Evolutionary conservation across 2,329 filamentous ascomycete genomes (phyloP).

Genomic region (Cordyceps sp.): DNA sequence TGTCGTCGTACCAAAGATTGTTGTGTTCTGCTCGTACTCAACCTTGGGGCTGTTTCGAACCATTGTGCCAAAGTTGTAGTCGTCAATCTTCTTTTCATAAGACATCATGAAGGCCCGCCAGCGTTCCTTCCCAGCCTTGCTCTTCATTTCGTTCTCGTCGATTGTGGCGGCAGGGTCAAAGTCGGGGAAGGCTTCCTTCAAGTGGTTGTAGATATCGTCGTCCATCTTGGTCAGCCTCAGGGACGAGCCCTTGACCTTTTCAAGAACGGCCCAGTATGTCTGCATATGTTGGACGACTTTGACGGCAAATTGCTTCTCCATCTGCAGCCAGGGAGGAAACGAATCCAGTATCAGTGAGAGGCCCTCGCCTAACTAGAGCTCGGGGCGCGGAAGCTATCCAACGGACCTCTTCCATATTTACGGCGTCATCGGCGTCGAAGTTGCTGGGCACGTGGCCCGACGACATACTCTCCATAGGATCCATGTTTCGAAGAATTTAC

Average conservation of each 20-base stretch:
- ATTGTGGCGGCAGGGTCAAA: constrained; percentile 71
- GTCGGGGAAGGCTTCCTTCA: constrained; percentile 78
- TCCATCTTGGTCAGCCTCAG: constrained; percentile 87
- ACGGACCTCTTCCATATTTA: constrained; percentile 39
- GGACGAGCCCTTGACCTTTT: constrained; percentile 75
- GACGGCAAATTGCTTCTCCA: constrained; percentile 98
- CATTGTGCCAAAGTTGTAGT: constrained; percentile 97
- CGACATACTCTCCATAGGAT: constrained; percentile 22
- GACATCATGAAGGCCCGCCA: constrained; percentile 90
- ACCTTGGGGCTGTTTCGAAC: constrained; percentile 58
- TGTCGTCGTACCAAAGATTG: constrained; percentile 70
- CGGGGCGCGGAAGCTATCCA: too few species aligned
- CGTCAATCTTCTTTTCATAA: constrained; percentile 90
- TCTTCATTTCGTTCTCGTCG: constrained; percentile 94
- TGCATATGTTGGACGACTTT: constrained; percentile 95
- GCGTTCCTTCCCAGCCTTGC: constrained; percentile 79
- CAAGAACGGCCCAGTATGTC: constrained; percentile 93
- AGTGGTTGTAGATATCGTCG: constrained; percentile 84
- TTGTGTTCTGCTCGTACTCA: constrained; percentile 78
- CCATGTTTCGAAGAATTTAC: constrained; percentile 16
- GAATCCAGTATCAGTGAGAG: too few species aligned
- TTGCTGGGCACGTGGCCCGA: constrained; percentile 27
- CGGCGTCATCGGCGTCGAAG: constrained; percentile 41
- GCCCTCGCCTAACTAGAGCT: too few species aligned
- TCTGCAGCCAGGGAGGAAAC: constrained; percentile 36